Conservation (phyloP, 805 yeast species). For the Metschnikowia continentalis region DNA sequence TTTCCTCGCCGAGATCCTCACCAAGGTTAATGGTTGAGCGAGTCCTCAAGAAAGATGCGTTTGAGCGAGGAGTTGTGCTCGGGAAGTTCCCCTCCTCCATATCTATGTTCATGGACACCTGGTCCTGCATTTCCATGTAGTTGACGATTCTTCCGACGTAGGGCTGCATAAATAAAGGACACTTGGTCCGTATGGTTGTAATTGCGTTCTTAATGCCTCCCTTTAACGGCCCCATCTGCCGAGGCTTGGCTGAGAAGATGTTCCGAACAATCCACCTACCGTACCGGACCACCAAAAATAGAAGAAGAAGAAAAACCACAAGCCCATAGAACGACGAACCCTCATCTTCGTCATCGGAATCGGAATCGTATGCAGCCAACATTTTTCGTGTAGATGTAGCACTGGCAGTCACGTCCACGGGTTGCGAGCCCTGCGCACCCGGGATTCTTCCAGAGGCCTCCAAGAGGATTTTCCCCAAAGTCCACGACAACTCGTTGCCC, state of each 20-base stretch:
- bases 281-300: slow-evolving; percentile 13
- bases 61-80: slow-evolving; percentile 14
- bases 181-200: slow-evolving; percentile 4
- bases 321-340: slow-evolving; percentile 9
- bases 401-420: slow-evolving; percentile 42
- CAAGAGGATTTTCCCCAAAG: slow-evolving; percentile 79
- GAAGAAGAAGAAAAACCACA: slow-evolving; percentile 17
- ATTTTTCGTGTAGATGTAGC: slow-evolving; percentile 25
- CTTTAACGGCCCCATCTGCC: background rate
- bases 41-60: slow-evolving; percentile 31
- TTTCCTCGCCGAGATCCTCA: slow-evolving; percentile 7
- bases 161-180: slow-evolving; percentile 23
- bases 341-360: slow-evolving; percentile 15
- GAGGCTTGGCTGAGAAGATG: background rate
- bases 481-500: slow-evolving; percentile 92
- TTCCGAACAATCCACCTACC: background rate
- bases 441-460: slow-evolving; percentile 71
- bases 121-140: slow-evolving; percentile 19
- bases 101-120: slow-evolving; percentile 20
- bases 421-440: slow-evolving; percentile 10
- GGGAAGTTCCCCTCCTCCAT: slow-evolving; percentile 34
- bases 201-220: slow-evolving; percentile 10
- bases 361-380: slow-evolving; percentile 10
- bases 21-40: slow-evolving; percentile 32
- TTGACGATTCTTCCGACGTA: slow-evolving; percentile 14